A percentile compares a stretch with the other conserved stretches of the same genome.
Conservation (phyloP, 176 grass and related monocot species). For the Aegilops sharonensis region DNA sequence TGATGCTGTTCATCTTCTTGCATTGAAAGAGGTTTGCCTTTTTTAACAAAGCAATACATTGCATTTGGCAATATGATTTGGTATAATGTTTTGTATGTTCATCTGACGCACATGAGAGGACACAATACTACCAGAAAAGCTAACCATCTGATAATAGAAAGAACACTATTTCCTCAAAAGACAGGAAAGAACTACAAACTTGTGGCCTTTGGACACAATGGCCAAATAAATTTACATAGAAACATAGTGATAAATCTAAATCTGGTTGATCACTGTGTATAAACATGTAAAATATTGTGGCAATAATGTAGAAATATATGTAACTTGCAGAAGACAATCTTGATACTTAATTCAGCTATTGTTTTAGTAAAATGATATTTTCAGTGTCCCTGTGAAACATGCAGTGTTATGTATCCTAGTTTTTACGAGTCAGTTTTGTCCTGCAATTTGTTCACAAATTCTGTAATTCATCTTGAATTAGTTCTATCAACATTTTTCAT, state of each 20-base stretch:
- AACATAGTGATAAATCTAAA: slow-evolving; percentile 6
- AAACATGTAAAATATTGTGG: slow-evolving; percentile 4
- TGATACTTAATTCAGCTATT: background rate
- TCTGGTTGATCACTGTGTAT: background rate
- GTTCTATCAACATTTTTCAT: slow-evolving; percentile 19
- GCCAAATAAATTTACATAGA: background rate
- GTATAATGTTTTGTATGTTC: slow-evolving; percentile 21
- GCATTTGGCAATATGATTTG: slow-evolving; percentile 8
- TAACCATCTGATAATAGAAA: slow-evolving; percentile 23
- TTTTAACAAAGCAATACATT: slow-evolving; percentile 2
- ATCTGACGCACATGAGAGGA: background rate
- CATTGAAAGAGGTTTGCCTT: slow-evolving; percentile 84
- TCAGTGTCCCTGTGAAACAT: background rate
- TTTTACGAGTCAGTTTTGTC: background rate
- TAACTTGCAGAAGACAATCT: background rate
- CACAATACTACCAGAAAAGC: background rate
- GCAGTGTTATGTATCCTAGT: background rate
- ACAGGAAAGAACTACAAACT: background rate
- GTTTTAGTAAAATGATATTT: slow-evolving; percentile 1
- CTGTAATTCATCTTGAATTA: slow-evolving; percentile 2
- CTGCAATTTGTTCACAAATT: slow-evolving; percentile 1
- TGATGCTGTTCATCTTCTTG: slow-evolving; percentile 92
- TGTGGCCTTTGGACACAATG: background rate
- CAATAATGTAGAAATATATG: background rate
- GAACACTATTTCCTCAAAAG: slow-evolving; percentile 2